phyloP scores from a whole-genome alignment of 2,329 filamentous ascomycete species.

The Celoporthe dispersa region DNA sequence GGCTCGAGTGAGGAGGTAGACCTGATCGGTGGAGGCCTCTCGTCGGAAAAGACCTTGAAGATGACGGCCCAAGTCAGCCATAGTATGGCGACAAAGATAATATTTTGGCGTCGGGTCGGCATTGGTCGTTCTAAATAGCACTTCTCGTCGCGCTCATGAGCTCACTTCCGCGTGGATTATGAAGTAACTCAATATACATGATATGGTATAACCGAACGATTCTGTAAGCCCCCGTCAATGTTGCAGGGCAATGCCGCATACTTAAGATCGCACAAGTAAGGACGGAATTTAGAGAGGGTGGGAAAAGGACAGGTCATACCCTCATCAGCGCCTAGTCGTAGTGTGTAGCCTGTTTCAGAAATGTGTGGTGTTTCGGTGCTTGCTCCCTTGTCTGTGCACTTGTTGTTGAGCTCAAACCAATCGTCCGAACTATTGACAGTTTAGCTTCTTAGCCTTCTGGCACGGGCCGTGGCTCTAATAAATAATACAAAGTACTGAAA shows the following conservation, averaged over 20 bases:
- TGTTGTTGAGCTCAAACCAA: not conserved
- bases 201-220: not conserved
- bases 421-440: conserved; percentile 2
- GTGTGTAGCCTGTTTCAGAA: conserved; percentile 9
- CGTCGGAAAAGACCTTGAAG: conserved; percentile 40
- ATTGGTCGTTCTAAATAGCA: no score
- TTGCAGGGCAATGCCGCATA: not conserved
- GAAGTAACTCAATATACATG: not conserved
- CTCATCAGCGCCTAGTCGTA: not conserved
- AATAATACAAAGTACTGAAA: no score
- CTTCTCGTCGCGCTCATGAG: not conserved
- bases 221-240: not conserved
- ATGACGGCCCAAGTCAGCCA: conserved; percentile 38
- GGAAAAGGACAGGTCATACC: not conserved
- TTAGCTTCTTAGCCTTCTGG: not conserved
- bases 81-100: conserved; percentile 5
- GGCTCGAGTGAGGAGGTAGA: not conserved
- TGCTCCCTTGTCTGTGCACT: conserved; percentile 9
- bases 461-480: not conserved
- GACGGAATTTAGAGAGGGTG: not conserved
- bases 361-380: conserved; percentile 7
- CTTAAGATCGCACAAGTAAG: not conserved
- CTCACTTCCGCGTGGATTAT: not conserved
- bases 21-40: conserved; percentile 20
- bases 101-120: not conserved